These are phyloP conservation scores for Garcia nutans DNA, from an alignment of 345 rosid species.

Conservation along the genomic window DNA sequence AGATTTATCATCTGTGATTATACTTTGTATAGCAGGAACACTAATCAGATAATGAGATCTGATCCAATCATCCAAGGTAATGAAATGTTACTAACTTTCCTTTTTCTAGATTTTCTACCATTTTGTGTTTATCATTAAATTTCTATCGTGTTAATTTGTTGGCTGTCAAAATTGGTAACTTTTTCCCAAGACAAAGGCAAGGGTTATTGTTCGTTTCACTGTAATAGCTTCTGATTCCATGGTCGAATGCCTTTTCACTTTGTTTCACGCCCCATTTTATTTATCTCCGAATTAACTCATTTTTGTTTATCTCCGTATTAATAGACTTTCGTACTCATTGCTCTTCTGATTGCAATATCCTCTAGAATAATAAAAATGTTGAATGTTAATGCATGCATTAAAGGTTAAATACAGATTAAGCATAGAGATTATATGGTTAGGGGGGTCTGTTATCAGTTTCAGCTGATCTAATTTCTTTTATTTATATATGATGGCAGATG, in stretches of 20 bases:
- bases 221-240: neutral
- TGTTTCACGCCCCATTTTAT: neutral
- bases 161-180: neutral
- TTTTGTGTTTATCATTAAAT: too few species aligned
- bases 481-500: conserved; percentile 56
- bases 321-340: neutral
- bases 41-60: neutral
- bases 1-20: too few species aligned
- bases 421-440: too few species aligned
- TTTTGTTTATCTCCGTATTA: neutral
- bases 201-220: neutral
- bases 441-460: neutral
- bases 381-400: neutral
- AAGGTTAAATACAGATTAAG: too few species aligned
- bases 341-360: neutral
- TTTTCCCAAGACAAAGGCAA: neutral
- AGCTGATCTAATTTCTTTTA: neutral
- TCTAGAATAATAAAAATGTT: neutral
- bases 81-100: too few species aligned
- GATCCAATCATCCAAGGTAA: too few species aligned
- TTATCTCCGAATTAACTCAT: neutral
- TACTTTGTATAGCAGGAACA: too few species aligned
- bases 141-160: neutral
- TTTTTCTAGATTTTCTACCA: neutral
- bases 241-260: neutral